Conservation (phyloP, 805 yeast genomes). For the Brettanomyces sp. region DNA sequence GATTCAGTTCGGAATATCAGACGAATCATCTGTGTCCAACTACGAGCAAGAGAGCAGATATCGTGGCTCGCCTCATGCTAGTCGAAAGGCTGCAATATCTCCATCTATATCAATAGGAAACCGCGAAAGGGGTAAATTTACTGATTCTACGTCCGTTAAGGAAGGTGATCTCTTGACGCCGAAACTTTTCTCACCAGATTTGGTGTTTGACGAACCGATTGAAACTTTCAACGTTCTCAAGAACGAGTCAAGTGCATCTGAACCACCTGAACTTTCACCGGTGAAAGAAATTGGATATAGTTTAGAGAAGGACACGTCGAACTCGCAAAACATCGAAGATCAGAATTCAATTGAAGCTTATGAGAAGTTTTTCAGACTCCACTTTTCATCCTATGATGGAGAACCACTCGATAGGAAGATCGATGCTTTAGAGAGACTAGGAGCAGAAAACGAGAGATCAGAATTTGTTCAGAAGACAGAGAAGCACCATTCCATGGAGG, state of each 20-base stretch:
- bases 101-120: no score
- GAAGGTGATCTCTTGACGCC: conserved; percentile 18
- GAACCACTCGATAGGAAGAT: not conserved
- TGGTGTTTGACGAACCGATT: conserved; percentile 20
- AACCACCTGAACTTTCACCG: conserved; percentile 6
- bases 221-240: conserved; percentile 15
- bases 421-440: not conserved
- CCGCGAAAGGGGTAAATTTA: conserved; percentile 2
- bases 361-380: conserved; percentile 1
- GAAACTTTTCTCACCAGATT: conserved; percentile 20
- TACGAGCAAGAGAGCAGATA: not conserved
- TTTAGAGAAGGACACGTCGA: not conserved
- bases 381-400: not conserved
- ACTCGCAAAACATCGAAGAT: not conserved
- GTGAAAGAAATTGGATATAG: conserved; percentile 20
- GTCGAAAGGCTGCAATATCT: no score
- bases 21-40: not conserved
- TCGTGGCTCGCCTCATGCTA: no score
- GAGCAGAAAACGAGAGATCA: not conserved
- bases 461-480: not conserved
- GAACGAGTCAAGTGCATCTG: conserved; percentile 1
- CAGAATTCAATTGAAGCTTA: not conserved
- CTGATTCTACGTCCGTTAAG: not conserved
- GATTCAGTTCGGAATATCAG: no score
- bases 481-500: not conserved